Evolutionary conservation across 768 basidiomycete genomes (phyloP).

Genomic region (Kwoniella dejecticola): DNA sequence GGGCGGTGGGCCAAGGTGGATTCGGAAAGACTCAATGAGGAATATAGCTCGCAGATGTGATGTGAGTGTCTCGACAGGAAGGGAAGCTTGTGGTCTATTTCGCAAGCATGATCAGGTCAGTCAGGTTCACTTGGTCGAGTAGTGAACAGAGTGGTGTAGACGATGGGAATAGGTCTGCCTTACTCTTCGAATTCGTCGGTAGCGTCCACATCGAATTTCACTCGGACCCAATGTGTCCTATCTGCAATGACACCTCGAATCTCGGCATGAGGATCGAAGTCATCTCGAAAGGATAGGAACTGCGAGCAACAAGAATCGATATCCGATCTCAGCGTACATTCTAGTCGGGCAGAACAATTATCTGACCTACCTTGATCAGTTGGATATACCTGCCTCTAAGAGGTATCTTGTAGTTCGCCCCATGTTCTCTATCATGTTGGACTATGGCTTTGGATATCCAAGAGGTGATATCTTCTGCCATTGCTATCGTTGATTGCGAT

Average conservation of each 20-base stretch:
- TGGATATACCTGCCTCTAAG: constrained; percentile 26
- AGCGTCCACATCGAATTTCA: constrained; percentile 34
- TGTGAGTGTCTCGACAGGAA: constrained; percentile 32
- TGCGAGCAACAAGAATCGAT: constrained; percentile 5
- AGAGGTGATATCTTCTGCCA: constrained; percentile 31
- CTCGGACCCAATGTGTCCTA: constrained; percentile 28
- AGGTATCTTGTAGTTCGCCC: constrained; percentile 24
- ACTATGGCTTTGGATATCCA: constrained; percentile 36
- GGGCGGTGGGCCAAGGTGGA: constrained; percentile 21
- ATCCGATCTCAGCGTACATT: too few relatives aligned
- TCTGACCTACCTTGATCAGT: constrained; percentile 23
- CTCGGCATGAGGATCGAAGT: constrained; percentile 26
- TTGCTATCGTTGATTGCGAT: not conserved
- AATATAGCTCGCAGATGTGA: constrained; percentile 37
- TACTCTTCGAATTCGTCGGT: constrained; percentile 42
- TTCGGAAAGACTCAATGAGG: constrained; percentile 22
- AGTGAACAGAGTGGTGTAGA: not conserved
- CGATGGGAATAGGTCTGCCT: too few relatives aligned
- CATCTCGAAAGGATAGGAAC: constrained; percentile 33
- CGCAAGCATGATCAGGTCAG: too few relatives aligned
- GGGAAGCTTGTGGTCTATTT: constrained; percentile 6
- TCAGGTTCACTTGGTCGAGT: too few relatives aligned
- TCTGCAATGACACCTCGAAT: constrained; percentile 32
- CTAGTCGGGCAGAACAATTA: too few relatives aligned
- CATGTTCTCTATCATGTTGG: constrained; percentile 32